A percentile compares a stretch with the other conserved stretches of the same genome.
These are phyloP conservation scores for Euphrasia arctica DNA, from an alignment of 305 asterid genomes.

Conservation along the genomic window DNA sequence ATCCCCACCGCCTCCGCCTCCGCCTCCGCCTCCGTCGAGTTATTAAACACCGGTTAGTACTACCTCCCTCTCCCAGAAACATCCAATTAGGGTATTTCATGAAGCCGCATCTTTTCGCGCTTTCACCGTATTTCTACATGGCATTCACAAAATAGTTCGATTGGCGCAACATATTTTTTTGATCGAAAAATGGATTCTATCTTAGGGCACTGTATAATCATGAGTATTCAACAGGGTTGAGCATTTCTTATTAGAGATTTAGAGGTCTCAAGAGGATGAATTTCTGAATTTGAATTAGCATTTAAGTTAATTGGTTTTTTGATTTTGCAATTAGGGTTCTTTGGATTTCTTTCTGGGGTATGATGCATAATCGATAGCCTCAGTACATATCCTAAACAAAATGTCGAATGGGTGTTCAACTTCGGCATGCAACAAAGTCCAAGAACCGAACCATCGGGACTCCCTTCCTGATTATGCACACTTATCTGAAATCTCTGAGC, in stretches of 20 bases:
- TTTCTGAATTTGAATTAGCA: not conserved
- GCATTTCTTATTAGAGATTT: constrained; percentile 2
- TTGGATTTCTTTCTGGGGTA: constrained; percentile 7
- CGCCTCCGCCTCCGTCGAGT: not conserved
- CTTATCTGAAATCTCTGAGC: constrained; percentile 29
- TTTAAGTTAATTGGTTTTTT: constrained; percentile 14
- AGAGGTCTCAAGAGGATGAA: constrained; percentile 16
- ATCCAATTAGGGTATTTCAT: constrained; percentile 18
- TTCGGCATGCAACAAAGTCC: constrained; percentile 32
- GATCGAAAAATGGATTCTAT: not conserved
- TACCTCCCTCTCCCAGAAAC: not conserved
- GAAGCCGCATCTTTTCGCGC: not conserved
- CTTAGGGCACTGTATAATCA: not conserved
- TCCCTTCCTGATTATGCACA: constrained; percentile 28
- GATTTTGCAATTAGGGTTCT: constrained; percentile 22
- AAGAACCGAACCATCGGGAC: constrained; percentile 30
- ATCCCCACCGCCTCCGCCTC: not conserved
- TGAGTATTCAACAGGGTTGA: not conserved
- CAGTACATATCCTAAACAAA: constrained; percentile 24
- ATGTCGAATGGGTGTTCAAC: constrained; percentile 42
- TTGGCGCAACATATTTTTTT: not conserved
- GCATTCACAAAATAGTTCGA: constrained; percentile 13
- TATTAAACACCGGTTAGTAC: constrained; percentile 14
- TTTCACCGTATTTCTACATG: not conserved
- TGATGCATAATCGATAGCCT: constrained; percentile 26